Percentiles rank a stretch among this genome's conserved stretches.
These are phyloP conservation scores for Tuber calosporum DNA, from an alignment of 495 filamentous ascomycete species.

Conservation along the genomic window DNA sequence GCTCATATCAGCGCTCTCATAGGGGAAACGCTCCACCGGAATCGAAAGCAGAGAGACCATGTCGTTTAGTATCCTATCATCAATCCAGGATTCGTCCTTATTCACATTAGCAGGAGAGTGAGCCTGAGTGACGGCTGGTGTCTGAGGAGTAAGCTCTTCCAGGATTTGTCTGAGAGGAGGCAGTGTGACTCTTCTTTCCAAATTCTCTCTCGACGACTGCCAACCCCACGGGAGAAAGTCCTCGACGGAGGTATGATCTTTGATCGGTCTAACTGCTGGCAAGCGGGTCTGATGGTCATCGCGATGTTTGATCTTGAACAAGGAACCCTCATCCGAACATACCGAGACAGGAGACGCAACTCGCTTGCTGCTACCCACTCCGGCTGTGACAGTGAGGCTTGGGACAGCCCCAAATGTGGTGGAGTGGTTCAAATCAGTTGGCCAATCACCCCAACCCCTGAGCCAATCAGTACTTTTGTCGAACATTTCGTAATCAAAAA, in stretches of 20 bases:
- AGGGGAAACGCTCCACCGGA: conserved; percentile 36
- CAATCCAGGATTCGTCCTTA: conserved; percentile 19
- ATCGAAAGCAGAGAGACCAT: conserved; percentile 37
- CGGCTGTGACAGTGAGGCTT: conserved; percentile 10
- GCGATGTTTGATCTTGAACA: conserved; percentile 13
- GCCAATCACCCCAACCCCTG: conserved; percentile 38
- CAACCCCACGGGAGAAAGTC: conserved; percentile 41
- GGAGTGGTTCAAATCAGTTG: conserved; percentile 8
- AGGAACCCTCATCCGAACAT: conserved; percentile 23
- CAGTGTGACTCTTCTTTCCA: conserved; percentile 36
- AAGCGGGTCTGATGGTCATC: conserved; percentile 36
- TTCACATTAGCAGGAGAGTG: conserved; percentile 8
- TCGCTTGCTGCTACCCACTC: conserved; percentile 14
- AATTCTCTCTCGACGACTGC: conserved; percentile 34
- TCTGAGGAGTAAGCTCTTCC: conserved; percentile 26
- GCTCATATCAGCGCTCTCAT: conserved; percentile 38
- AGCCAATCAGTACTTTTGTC: conserved; percentile 41
- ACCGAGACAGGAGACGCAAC: conserved; percentile 25
- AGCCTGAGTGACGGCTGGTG: conserved; percentile 15
- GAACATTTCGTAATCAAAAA: conserved; percentile 40
- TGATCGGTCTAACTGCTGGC: conserved; percentile 38
- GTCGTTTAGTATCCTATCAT: conserved; percentile 36
- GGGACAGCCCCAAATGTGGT: background rate
- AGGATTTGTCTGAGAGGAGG: conserved; percentile 40
- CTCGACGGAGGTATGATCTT: conserved; percentile 33